phyloP scores from a whole-genome alignment of 176 grass and related monocot genomes.

The Luzula sylvatica region DNA sequence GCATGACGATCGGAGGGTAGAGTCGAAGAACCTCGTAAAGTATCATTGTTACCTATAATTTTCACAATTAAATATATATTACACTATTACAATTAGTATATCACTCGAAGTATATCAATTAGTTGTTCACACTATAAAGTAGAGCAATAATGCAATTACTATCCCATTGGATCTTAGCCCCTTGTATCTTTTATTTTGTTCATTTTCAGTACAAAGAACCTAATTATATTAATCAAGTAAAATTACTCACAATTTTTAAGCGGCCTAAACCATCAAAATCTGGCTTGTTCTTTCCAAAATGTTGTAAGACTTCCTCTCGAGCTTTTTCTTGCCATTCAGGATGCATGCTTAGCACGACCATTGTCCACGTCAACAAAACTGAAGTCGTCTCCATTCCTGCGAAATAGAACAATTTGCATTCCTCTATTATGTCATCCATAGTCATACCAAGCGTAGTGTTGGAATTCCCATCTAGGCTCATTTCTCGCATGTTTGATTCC shows the following conservation, averaged over 20 bases:
- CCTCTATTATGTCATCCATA: slow-evolving; percentile 47
- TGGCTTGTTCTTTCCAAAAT: slow-evolving; percentile 15
- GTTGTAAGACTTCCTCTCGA: slow-evolving; percentile 14
- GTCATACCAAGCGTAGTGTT: slow-evolving; percentile 31
- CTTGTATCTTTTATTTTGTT: too few species aligned
- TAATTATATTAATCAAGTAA: background rate
- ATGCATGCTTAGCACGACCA: slow-evolving; percentile 25
- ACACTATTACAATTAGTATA: too few species aligned
- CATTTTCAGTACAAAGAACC: background rate
- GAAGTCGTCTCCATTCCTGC: slow-evolving; percentile 62
- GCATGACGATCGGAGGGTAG: slow-evolving; percentile 24
- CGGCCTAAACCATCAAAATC: slow-evolving; percentile 38
- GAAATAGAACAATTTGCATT: slow-evolving; percentile 42
- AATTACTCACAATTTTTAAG: slow-evolving; percentile 41
- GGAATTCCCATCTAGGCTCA: slow-evolving; percentile 2
- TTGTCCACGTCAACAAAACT: slow-evolving; percentile 17
- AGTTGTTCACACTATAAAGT: background rate
- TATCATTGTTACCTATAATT: slow-evolving; percentile 45
- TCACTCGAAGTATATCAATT: too few species aligned
- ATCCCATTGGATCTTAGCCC: too few species aligned
- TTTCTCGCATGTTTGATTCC: slow-evolving; percentile 33
- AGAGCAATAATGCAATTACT: background rate
- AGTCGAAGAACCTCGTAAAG: slow-evolving; percentile 52
- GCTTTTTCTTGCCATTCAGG: slow-evolving; percentile 17
- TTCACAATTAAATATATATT: background rate